Percentiles rank a stretch among this genome's conserved stretches.
Conservation (phyloP, 768 basidiomycete genomes). For the Daedalea quercina region DNA sequence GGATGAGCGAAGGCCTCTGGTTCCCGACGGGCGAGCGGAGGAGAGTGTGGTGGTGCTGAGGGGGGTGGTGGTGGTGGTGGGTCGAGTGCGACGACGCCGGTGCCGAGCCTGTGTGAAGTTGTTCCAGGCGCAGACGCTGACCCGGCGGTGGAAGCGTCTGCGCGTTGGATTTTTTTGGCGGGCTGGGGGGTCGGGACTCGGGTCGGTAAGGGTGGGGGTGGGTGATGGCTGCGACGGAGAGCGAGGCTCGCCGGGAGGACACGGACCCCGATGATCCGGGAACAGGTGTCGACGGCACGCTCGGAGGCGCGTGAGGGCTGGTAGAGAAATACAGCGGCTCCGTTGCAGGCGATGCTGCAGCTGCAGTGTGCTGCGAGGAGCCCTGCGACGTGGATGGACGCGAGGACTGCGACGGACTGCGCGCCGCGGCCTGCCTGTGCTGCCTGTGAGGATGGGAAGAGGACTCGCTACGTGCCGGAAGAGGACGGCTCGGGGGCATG, state of each 20-base stretch:
- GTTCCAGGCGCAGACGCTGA: constrained; percentile 63
- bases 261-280: constrained; percentile 23
- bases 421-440: constrained; percentile 1
- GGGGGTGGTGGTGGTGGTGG: background rate
- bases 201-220: constrained; percentile 29
- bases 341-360: background rate
- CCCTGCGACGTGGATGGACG: constrained; percentile 5
- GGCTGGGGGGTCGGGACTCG: constrained; percentile 15
- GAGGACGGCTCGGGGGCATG: constrained; percentile 2
- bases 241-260: constrained; percentile 29
- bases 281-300: constrained; percentile 16
- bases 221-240: constrained; percentile 36
- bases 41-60: background rate
- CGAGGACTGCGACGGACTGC: constrained; percentile 1
- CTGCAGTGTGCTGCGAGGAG: background rate
- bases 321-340: background rate
- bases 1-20: background rate
- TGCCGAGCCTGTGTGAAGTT: constrained; percentile 19
- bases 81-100: background rate
- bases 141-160: constrained; percentile 68
- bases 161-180: constrained; percentile 76
- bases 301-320: constrained; percentile 17
- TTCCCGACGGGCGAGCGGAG: background rate
- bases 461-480: background rate
- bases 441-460: constrained; percentile 3